Percentiles rank a stretch among this genome's conserved stretches.
phyloP scores from a whole-genome alignment of 306 rosid genomes.

The Vigna nakashimae region DNA sequence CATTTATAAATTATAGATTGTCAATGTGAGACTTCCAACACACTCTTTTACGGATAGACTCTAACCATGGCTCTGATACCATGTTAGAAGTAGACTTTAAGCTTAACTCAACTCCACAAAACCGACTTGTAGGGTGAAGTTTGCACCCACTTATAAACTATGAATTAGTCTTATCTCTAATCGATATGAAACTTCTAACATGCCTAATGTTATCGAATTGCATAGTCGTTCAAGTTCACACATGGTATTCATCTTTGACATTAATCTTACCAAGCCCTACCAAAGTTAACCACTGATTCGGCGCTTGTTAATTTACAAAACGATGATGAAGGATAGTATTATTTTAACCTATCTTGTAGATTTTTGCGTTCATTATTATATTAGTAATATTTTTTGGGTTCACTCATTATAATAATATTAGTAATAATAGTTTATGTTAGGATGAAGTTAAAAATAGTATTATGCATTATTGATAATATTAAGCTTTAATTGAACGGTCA shows the following conservation, averaged over 20 bases:
- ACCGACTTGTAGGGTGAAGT: too few relatives aligned
- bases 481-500: slow-evolving; percentile 19
- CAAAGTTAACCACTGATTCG: slow-evolving; percentile 41
- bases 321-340: slow-evolving; percentile 12
- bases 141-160: too few relatives aligned
- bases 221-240: slow-evolving; percentile 34
- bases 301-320: slow-evolving; percentile 6
- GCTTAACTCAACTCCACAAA: too few relatives aligned
- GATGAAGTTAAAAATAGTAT: neutral
- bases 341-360: slow-evolving; percentile 46
- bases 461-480: slow-evolving; percentile 1
- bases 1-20: too few relatives aligned
- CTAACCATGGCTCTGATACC: too few relatives aligned
- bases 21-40: too few relatives aligned
- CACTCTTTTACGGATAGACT: too few relatives aligned
- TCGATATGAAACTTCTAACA: too few relatives aligned
- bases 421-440: neutral
- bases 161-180: too few relatives aligned
- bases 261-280: slow-evolving; percentile 31
- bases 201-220: slow-evolving; percentile 21
- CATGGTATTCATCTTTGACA: slow-evolving; percentile 42
- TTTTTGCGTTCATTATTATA: neutral
- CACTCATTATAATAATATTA: neutral
- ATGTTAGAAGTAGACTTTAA: too few relatives aligned
- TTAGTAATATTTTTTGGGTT: slow-evolving; percentile 1